Conservation (phyloP, 1,284 basidiomycete species). For the Apiotrichum sp. region DNA sequence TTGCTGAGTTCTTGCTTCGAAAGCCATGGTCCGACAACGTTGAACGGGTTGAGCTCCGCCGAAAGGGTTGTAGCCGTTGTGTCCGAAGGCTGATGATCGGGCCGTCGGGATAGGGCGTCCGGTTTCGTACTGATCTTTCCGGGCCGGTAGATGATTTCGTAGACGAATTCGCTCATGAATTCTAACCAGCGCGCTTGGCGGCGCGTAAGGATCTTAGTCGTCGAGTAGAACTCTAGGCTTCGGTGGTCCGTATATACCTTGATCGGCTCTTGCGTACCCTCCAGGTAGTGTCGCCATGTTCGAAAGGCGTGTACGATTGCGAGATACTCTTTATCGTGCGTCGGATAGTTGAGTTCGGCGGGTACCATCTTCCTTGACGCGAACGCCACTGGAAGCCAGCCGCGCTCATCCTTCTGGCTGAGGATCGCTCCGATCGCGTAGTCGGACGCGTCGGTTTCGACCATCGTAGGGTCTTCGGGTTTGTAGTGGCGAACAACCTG, state of each 20-base stretch:
- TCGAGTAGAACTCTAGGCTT: too few species aligned
- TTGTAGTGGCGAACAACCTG: not conserved
- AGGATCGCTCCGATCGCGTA: conserved; percentile 9
- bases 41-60: too few species aligned
- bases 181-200: too few species aligned
- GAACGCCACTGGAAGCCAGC: conserved; percentile 41
- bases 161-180: conserved; percentile 47
- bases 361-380: conserved; percentile 35
- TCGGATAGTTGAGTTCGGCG: conserved; percentile 50
- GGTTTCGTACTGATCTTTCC: not conserved
- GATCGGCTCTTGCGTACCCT: conserved; percentile 18
- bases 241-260: too few species aligned
- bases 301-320: conserved; percentile 47
- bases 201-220: too few species aligned
- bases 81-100: too few species aligned
- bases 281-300: conserved; percentile 48
- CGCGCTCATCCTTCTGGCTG: conserved; percentile 19
- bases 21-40: too few species aligned
- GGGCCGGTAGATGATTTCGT: not conserved
- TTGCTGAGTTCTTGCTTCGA: too few species aligned
- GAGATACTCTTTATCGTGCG: conserved; percentile 52
- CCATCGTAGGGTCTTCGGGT: too few species aligned
- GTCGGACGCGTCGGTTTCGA: conserved; percentile 12
- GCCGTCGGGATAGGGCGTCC: too few species aligned
- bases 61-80: too few species aligned